Conservation (phyloP, 768 basidiomycete species). For the Gloeophyllum trabeum region DNA sequence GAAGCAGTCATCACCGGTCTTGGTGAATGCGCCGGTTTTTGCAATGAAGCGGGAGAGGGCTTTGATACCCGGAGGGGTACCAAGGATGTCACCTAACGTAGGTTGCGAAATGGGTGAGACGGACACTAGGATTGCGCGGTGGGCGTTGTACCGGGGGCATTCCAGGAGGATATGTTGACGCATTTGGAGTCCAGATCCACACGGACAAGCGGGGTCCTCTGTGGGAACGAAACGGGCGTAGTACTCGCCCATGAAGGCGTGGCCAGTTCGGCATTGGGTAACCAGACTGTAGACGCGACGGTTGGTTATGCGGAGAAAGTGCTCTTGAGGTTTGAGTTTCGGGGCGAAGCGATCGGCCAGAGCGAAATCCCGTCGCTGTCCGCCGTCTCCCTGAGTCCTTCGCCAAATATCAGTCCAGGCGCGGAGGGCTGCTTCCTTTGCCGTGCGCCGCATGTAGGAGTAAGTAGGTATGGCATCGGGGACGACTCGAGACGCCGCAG, state of each 20-base stretch:
- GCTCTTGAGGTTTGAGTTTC: background rate
- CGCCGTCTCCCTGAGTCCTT: no score
- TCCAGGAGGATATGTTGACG: slow-evolving; percentile 9
- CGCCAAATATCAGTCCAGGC: no score
- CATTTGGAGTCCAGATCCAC: slow-evolving; percentile 8
- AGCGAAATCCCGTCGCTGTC: no score
- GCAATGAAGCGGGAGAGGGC: background rate
- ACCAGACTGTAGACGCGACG: slow-evolving; percentile 6
- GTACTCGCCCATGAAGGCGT: slow-evolving; percentile 14
- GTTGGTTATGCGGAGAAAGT: slow-evolving; percentile 1
- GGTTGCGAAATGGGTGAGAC: background rate
- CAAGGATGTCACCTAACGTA: background rate
- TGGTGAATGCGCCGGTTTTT: background rate
- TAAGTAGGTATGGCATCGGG: no score
- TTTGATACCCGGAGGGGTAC: background rate
- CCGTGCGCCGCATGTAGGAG: no score
- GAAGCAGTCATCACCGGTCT: background rate
- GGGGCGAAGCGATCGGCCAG: no score
- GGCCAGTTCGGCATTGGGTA: slow-evolving; percentile 11
- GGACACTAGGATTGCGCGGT: background rate
- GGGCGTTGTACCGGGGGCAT: slow-evolving; percentile 6
- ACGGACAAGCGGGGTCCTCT: slow-evolving; percentile 9
- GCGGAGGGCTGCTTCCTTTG: no score
- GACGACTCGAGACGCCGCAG: no score
- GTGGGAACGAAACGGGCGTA: slow-evolving; percentile 8